Conservation (phyloP, 2,329 filamentous ascomycete genomes). For the Colletotrichum sp. region DNA sequence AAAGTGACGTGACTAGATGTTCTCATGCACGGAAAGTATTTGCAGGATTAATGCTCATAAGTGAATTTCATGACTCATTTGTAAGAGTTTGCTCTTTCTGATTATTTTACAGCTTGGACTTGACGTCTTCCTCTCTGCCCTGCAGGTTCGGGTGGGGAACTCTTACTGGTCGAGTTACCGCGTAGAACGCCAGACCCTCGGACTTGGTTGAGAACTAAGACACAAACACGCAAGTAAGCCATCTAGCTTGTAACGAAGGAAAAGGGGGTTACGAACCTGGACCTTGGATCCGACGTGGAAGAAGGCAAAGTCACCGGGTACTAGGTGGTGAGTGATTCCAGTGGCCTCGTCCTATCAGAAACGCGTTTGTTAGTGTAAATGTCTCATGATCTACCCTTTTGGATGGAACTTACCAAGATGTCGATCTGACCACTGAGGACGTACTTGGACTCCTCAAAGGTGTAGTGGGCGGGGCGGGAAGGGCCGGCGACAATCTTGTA, state of each 20-base stretch:
- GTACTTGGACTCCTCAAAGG: slow-evolving; percentile 34
- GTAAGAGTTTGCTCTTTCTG: neutral
- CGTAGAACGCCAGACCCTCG: slow-evolving; percentile 17
- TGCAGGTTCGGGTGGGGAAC: slow-evolving; percentile 6
- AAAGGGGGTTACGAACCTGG: neutral
- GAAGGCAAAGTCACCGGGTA: neutral
- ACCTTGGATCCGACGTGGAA: slow-evolving; percentile 1
- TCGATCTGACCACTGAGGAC: slow-evolving; percentile 22
- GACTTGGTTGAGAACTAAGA: slow-evolving; percentile 16
- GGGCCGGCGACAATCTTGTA: slow-evolving; percentile 20
- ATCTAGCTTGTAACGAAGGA: neutral
- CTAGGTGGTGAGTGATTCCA: neutral
- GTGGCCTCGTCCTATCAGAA: neutral
- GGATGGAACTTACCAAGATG: neutral
- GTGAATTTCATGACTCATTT: neutral
- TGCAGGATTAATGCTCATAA: neutral
- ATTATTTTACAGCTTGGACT: neutral
- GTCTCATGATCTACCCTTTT: neutral
- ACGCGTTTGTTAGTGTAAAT: neutral
- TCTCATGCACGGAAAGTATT: neutral
- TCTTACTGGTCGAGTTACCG: slow-evolving; percentile 6
- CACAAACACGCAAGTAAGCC: neutral
- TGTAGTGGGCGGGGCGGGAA: slow-evolving; percentile 4
- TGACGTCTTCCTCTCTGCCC: neutral
- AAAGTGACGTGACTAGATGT: neutral